Evolutionary conservation across 2,329 filamentous ascomycete genomes (phyloP), one percentile per base, ranked within the genome.

Genomic region (Aspergillus flavus): DNA sequence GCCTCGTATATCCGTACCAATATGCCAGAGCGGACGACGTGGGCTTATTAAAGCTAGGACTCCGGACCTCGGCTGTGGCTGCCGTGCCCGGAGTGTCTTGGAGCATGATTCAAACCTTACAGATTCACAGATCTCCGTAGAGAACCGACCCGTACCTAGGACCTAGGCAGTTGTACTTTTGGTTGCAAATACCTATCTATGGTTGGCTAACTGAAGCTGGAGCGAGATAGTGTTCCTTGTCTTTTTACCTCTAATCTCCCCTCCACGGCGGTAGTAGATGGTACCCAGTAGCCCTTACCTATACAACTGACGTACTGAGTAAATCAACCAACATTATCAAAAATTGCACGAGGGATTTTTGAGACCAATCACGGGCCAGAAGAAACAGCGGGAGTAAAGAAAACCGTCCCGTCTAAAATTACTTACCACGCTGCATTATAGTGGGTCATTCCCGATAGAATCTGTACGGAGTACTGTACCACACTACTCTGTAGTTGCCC

Each of bases 301-400:
- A 41, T 41, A 41, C 32, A 54, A 55, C 34, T 39, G 59, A 61
- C 59, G 54, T 57, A 23, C 21, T 23, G 21, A 23, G 21, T 23
- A 61, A 58, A 61, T 45, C 11, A 26, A 41, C 16, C 28, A 7
- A 6, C 16, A 48, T 26, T 21, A n/a, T 30, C 48, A 9, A 45
- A 12, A 26, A 41, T 58, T 64, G 62, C 63, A 68, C 68, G 68
- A 69, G 68, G 68, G 63, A 69, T 68, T 69, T 69, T 69, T 45
- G 26, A 53, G 41, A 50, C 68, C 66, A 69, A 69, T 69, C 26
- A 59, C n/a, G 11, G 26, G 50, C 19, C 45, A 63, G 52, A 23
- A 52, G 14, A 59, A 61, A 53, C 58, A 65, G 59, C 48, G 28
- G 19, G 30, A 32, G 48, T 34, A 52, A 48, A 32, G 28, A 62